Conservation (phyloP, 345 rosid species). For the Mercurialis annua region DNA sequence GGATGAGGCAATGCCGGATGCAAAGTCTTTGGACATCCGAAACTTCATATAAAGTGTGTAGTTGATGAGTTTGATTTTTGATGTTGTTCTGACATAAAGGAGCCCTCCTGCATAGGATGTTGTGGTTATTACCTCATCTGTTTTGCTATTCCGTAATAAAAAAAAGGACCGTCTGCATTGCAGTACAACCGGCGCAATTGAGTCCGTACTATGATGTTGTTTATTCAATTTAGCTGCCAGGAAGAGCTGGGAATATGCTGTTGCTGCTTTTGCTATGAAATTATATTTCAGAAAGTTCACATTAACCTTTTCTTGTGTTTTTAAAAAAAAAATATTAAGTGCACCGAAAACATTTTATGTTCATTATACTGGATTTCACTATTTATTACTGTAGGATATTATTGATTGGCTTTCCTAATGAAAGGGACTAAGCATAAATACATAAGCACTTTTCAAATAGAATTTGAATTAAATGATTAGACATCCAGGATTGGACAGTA, state of each 20-base stretch:
- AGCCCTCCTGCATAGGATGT: constrained; percentile 4
- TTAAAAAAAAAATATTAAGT: too few species aligned
- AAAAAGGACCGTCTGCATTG: constrained; percentile 14
- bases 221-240: neutral
- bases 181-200: constrained; percentile 7
- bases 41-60: constrained; percentile 56
- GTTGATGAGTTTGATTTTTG: constrained; percentile 10
- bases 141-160: constrained; percentile 24
- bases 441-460: too few species aligned
- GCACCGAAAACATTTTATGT: too few species aligned
- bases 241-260: constrained; percentile 14
- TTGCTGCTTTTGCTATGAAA: neutral
- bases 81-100: neutral
- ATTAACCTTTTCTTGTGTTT: neutral
- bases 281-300: neutral
- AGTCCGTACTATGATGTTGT: constrained; percentile 6
- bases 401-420: too few species aligned
- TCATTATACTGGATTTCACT: too few species aligned
- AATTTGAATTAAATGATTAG: too few species aligned
- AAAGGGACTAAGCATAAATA: too few species aligned
- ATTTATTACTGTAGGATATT: too few species aligned
- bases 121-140: constrained; percentile 14
- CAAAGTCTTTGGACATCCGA: constrained; percentile 88
- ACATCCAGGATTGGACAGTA: too few species aligned
- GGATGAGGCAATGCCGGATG: constrained; percentile 69